Percentiles rank a stretch among this genome's conserved stretches.
Evolutionary conservation across 495 filamentous ascomycete genomes (phyloP).

Genomic region (Penicillium daleae): DNA sequence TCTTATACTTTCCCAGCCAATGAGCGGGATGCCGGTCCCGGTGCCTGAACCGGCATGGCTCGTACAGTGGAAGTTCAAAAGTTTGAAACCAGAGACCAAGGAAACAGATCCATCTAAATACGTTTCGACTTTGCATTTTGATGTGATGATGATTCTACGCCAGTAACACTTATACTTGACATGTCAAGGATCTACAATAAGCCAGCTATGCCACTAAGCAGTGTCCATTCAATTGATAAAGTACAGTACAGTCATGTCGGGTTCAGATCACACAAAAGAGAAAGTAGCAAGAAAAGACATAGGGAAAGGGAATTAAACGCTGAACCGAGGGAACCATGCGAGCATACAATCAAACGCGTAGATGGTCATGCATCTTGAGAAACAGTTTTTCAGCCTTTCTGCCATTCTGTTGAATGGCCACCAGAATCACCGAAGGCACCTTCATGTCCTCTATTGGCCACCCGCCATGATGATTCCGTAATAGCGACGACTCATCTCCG

Average conservation of each 20-base stretch:
- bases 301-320: neutral
- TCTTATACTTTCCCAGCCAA: constrained; percentile 1
- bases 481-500: constrained; percentile 69
- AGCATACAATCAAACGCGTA: neutral
- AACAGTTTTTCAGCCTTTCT: neutral
- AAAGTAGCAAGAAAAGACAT: neutral
- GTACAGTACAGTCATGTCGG: constrained; percentile 3
- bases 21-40: neutral
- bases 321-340: neutral
- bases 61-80: too few species aligned
- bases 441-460: constrained; percentile 34
- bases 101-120: too few species aligned
- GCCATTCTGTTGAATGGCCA: neutral
- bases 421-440: neutral
- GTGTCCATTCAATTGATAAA: neutral
- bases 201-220: neutral
- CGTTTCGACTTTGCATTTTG: too few species aligned
- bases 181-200: neutral
- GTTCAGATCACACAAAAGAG: neutral
- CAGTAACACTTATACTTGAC: too few species aligned
- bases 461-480: constrained; percentile 60
- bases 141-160: neutral
- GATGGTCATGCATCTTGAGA: neutral
- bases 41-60: neutral
- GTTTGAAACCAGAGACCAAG: too few species aligned